Base-by-base conservation (phyloP, 1,139 yeast genomes). In the Geotrichum fermentans region DNA sequence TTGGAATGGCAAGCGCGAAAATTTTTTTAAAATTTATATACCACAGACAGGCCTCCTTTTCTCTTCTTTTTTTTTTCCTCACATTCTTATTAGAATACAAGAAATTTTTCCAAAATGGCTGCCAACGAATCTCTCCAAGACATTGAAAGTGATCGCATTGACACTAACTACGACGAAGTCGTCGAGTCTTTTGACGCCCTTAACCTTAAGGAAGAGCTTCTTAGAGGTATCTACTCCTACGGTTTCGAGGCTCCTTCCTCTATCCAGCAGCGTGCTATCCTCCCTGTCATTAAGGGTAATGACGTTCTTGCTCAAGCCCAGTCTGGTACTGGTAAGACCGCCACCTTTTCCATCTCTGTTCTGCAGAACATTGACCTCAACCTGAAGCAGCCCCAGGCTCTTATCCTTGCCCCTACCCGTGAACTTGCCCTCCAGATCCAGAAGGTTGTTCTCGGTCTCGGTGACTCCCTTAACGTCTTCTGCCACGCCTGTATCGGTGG, bases 301-400 rank as follows among this genome's bases (percentile, higher is more conserved):
- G 98, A 92, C 65, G 86, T 92, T 2, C 87, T 92, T 53, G 97
- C 97, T 20, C 98, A 92, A 68, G 97, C 97, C 10, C 98, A 92
- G 66, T 87, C 96, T 4, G 98, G 98, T 55, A 92, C 98, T 1
- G 98, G 98, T 62, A 92, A 92, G 67, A 92, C 98, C 0, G 98
- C 97, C 18, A 92, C 98, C 0, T 92, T 92, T 65, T 78, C 96
- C 14, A 88, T 92, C 51, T 96, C 96, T 10, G 83, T 87, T 83
- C 72, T 92, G 49, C 89, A 90, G 65, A 88, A 77, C 17, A 73
- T 88, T 18, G 95, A 89, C 56, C 66, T 84, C 24, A 77, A 74
- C 54, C 72, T 78, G 49, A 75, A 78, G 58, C 89, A 58, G 40
- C 75, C 82, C 41, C 95, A 86, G 67, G 96, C 96, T 4, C 72